Evolutionary conservation across 192 early-diverging fungal genomes (phyloP).

Genomic region (Coemansia sp.): DNA sequence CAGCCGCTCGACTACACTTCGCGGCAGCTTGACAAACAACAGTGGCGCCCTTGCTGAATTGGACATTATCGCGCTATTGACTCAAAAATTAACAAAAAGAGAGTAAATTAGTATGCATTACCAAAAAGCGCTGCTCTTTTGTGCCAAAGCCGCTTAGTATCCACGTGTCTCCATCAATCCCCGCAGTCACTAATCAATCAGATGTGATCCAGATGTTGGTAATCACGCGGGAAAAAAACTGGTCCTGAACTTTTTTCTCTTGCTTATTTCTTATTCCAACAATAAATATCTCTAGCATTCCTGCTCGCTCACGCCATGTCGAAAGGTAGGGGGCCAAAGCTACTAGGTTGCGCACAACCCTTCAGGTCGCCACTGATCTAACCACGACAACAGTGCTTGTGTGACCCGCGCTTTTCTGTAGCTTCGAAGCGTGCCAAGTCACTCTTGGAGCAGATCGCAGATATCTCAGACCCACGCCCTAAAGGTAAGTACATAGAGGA

Average conservation of each 20-base stretch:
- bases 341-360: neutral
- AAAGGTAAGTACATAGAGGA: constrained; percentile 21
- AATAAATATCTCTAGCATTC: neutral
- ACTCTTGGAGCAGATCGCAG: constrained; percentile 47
- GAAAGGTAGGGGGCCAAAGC: neutral
- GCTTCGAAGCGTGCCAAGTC: constrained; percentile 36
- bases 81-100: neutral
- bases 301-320: constrained; percentile 1
- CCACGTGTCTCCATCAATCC: too few species aligned
- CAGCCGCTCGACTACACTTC: constrained; percentile 35
- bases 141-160: too few species aligned
- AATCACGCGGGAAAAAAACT: neutral
- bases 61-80: constrained; percentile 4
- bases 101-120: too few species aligned
- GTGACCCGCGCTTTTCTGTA: neutral
- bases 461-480: constrained; percentile 48
- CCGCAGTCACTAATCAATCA: constrained; percentile 1
- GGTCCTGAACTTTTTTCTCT: neutral
- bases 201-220: neutral
- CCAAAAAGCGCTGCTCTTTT: too few species aligned
- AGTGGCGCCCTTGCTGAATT: constrained; percentile 19
- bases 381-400: neutral
- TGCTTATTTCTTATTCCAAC: neutral
- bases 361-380: neutral
- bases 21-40: constrained; percentile 33